Base-by-base conservation (phyloP, 2,329 filamentous ascomycete species). In the Pseudocercospora vitis region DNA sequence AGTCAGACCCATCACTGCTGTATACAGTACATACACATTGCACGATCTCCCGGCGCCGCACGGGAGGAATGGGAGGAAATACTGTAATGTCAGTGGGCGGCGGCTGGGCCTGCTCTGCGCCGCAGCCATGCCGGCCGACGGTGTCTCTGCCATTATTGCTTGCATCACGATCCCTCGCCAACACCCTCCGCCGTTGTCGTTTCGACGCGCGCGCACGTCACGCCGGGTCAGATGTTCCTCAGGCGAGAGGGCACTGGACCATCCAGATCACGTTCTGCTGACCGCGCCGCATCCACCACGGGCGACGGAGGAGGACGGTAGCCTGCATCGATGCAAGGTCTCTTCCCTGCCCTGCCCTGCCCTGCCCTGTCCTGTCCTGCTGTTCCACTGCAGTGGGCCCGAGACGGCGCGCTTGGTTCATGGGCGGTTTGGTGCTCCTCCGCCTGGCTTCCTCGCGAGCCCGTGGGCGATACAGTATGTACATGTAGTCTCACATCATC, bases 121-220 rank as follows among this genome's bases (percentile, higher is more conserved):
- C 26, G 26, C 26, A 29, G 26, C 6, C 26, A 11, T 29, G 26
- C 31, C 5, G 31, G 7, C 28, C 28, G 32, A n/a, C 21, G 18
- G 33, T 21, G 14, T 39, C 26, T 28, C 14, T n/a, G n/a, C n/a
- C n/a, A n/a, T n/a, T n/a, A n/a, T 28, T 46, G 42, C 42, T 29
- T 29, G 42, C 42, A 46, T 46, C 42, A 46, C 31, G 21, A 46
- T 46, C 23, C 42, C 31, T 39, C 16, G 35, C 35, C n/a, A 9
- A 37, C 33, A 37, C 33, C n/a, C 33, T 37, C 19, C 33, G 19
- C 33, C 33, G 33, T 37, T n/a, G 8, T 37, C 33, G 33, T 37
- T 14, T 37, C 33, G 33, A 8, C 33, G 14, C 19, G 33, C 16
- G 33, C n/a, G 16, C n/a, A 37, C 33, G 33, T 16, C 33, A 16